A percentile compares a stretch with the other conserved stretches of the same genome.
phyloP scores from a whole-genome alignment of 352 stramenopile genomes.

The Phytopythium mirpurense region DNA sequence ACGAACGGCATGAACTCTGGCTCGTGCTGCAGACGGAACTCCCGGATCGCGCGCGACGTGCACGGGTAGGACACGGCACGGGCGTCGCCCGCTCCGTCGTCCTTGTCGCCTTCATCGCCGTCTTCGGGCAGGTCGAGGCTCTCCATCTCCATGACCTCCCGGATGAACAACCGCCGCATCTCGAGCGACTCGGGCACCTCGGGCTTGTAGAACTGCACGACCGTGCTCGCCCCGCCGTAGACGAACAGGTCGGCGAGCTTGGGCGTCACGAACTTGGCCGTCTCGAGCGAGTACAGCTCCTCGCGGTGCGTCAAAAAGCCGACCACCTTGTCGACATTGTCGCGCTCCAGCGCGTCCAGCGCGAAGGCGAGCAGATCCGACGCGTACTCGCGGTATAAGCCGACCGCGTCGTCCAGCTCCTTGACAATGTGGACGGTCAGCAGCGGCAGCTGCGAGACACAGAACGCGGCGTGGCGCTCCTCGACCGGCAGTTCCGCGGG shows the following conservation, averaged over 20 bases:
- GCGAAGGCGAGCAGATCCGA: slow-evolving; percentile 48
- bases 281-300: slow-evolving; percentile 47
- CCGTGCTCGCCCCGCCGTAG: slow-evolving; percentile 33
- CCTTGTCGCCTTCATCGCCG: slow-evolving; percentile 18
- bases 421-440: slow-evolving; percentile 70
- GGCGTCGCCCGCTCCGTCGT: slow-evolving; percentile 10
- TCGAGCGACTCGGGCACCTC: slow-evolving; percentile 35
- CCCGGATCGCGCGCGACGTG: slow-evolving; percentile 40
- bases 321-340: slow-evolving; percentile 68
- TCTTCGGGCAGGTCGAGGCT: slow-evolving; percentile 16
- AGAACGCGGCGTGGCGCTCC: slow-evolving; percentile 45
- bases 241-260: slow-evolving; percentile 68
- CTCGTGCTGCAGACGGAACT: slow-evolving; percentile 66
- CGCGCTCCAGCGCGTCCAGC: slow-evolving; percentile 46
- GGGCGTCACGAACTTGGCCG: slow-evolving; percentile 28
- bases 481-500: slow-evolving; percentile 26
- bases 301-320: slow-evolving; percentile 48
- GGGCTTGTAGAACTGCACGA: slow-evolving; percentile 59
- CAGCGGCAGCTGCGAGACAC: slow-evolving; percentile 41
- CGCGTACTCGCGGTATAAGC: slow-evolving; percentile 38
- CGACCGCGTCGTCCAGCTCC: slow-evolving; percentile 57
- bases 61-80: slow-evolving; percentile 16
- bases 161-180: slow-evolving; percentile 55
- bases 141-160: slow-evolving; percentile 66
- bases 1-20: slow-evolving; percentile 64